Base-by-base conservation (phyloP, 768 basidiomycete genomes). In the Rhodosporidiobolus odoratus region DNA sequence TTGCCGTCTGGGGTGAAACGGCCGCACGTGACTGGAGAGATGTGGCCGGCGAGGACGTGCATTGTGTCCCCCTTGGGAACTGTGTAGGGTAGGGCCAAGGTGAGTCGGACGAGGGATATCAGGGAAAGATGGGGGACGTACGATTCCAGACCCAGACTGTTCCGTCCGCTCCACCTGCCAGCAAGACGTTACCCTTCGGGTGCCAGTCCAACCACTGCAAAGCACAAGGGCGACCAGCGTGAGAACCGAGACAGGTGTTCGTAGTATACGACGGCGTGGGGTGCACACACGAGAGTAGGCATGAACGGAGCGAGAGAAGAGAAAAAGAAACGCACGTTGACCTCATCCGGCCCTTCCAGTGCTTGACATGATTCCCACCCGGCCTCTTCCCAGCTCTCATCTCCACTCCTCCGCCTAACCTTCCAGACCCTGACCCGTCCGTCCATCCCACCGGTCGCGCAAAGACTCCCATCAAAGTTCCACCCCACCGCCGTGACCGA, bases 111-210 rank as follows among this genome's bases (percentile, higher is more conserved):
- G 12, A 8, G 48, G 25, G 30, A 9, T 8, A 53, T 12, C 12
- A 53, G 52, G 30, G 30, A 53, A 60, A 56, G 63, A 27, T n/a
- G 21, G 23, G 48, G 48, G 48, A 81, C 88, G 75, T 80, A 96
- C 95, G 81, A 82, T 97, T 92, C 93, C 93, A 99, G 73, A 99
- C 82, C 96, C 96, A 99, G 34, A 92, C 86, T 1, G 90, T 95
- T 12, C 88, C 85, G 79, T 98, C 95, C 75, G 95, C 91, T 13
- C 91, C 89, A 50, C 96, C 96, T 1, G 90, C 92, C 8, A 97
- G 84, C 0, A 99, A 84, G 3, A 95, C 88, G 47, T 83, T 81
- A 9, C 94, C 96, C 78, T 88, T 94, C 0, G 96, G 96, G 83
- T 99, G 96, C 95, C 95, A 99, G 81, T 86, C 84, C 59, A 98